These are phyloP conservation scores for Macrolepiota fuliginosa DNA, from an alignment of 768 basidiomycete genomes.

Conservation along the genomic window DNA sequence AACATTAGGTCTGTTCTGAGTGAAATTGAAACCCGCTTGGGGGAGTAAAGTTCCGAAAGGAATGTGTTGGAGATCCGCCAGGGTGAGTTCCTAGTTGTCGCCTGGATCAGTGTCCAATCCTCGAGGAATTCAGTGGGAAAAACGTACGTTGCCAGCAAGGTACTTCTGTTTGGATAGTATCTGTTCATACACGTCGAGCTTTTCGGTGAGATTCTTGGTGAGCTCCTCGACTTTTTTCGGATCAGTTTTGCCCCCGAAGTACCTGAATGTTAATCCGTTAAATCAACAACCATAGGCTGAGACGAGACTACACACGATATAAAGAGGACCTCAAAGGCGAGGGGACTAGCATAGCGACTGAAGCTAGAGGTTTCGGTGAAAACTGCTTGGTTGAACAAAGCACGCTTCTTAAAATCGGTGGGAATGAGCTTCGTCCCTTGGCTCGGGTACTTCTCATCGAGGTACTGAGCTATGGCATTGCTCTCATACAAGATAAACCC, in stretches of 20 bases:
- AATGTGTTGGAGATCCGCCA: conserved; percentile 46
- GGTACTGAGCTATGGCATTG: conserved; percentile 52
- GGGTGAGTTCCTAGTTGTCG: conserved; percentile 32
- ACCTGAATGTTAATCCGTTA: not conserved
- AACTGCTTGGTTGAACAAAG: conserved; percentile 37
- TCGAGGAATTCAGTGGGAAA: not conserved
- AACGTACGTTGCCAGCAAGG: conserved; percentile 39
- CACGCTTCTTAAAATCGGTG: conserved; percentile 26
- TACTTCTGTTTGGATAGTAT: conserved; percentile 48
- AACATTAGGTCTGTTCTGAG: conserved; percentile 41
- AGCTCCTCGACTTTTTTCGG: conserved; percentile 16
- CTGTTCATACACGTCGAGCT: conserved; percentile 43
- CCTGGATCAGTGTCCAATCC: not conserved
- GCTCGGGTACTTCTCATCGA: conserved; percentile 43
- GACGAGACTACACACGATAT: conserved; percentile 33
- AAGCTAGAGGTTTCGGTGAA: conserved; percentile 49
- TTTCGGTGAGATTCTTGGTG: conserved; percentile 25
- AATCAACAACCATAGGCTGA: not conserved
- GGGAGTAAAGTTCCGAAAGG: conserved; percentile 30
- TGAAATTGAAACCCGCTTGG: conserved; percentile 21
- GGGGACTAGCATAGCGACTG: conserved; percentile 27
- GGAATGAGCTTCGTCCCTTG: conserved; percentile 50
- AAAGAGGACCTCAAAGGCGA: conserved; percentile 45
- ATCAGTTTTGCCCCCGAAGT: conserved; percentile 26
- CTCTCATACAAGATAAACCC: conserved; percentile 56